Evolutionary conservation across 2,329 filamentous ascomycete species (phyloP), one percentile per base, ranked within the genome.

Genomic region (Paraphaeosphaeria minitans): DNA sequence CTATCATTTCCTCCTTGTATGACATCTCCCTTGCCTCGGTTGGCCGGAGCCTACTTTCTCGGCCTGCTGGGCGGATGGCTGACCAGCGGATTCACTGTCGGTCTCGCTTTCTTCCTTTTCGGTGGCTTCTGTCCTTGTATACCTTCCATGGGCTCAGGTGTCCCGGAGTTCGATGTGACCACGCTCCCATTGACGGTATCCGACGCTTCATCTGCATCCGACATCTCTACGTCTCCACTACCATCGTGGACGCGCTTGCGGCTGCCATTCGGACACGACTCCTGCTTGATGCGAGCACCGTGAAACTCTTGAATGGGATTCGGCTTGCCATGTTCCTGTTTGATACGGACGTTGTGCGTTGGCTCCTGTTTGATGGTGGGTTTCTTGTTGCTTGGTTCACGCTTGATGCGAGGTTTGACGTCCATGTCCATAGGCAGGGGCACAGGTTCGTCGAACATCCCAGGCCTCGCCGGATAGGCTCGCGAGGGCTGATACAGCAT

Each of bases 231-330:
- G 41, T 76, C 71, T 90, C 89, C 66, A 24, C 64, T 58, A n/a
- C 86, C 89, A 59, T 66, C 64, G n/a, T 86, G 89, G 59, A 87
- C 94, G 65, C 94, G 95, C 79, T 84, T 96, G 48, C 88, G 89
- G 1, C 89, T 89, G 1, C 91, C 92, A 0, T 85, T 93, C 82
- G 87, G 67, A 93, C 94, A 75, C 86, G 55, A 53, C 54, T 73
- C 69, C 13, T 60, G 51, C 51, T 70, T 68, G 53, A 64, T 57
- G 9, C 14, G 48, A 19, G 27, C 21, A 22, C 39, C 22, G 9
- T 50, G 31, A 2, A 22, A 2, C 21, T 37, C 19, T 14, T 24
- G 31, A 2, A 35, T 29, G 8, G 48, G 33, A n/a, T 51, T 21
- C 48, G 14, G 33, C 21, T 51, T 39, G 35, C 12, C 12, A 16